These are phyloP conservation scores for Antitrichia curtipendula DNA, from an alignment of 225 moss, liverwort and hornwort species.

Conservation along the genomic window DNA sequence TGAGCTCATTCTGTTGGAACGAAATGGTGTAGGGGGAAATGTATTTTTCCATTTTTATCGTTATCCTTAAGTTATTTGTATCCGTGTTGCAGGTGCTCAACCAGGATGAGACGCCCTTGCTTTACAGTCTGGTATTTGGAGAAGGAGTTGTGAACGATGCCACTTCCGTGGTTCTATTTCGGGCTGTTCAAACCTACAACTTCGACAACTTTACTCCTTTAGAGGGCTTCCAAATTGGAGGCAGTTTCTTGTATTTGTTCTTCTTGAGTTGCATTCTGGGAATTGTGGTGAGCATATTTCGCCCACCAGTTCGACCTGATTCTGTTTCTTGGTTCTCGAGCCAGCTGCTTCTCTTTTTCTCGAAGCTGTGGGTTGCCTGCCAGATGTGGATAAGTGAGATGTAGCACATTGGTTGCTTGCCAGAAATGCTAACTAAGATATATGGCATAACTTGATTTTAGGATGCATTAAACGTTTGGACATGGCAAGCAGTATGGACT, in stretches of 20 bases:
- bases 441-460: background rate
- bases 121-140: constrained; percentile 94
- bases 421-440: background rate
- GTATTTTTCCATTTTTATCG: background rate
- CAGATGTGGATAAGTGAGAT: background rate
- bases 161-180: constrained; percentile 84
- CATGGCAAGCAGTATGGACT: background rate
- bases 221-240: constrained; percentile 49
- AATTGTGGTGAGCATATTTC: constrained; percentile 19
- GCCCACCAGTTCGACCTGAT: background rate
- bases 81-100: constrained; percentile 49
- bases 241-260: constrained; percentile 76
- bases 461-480: background rate
- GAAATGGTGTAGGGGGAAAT: background rate
- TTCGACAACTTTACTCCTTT: constrained; percentile 46
- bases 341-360: background rate
- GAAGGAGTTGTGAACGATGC: constrained; percentile 98
- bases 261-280: constrained; percentile 66
- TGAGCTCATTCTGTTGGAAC: background rate
- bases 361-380: background rate
- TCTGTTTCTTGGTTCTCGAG: background rate
- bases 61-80: background rate
- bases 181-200: constrained; percentile 65
- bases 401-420: background rate
- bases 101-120: constrained; percentile 74